Evolutionary conservation across 805 yeast species (phyloP), one percentile per base, ranked within the genome.

Genomic region (Cyberlindnera petersonii): DNA sequence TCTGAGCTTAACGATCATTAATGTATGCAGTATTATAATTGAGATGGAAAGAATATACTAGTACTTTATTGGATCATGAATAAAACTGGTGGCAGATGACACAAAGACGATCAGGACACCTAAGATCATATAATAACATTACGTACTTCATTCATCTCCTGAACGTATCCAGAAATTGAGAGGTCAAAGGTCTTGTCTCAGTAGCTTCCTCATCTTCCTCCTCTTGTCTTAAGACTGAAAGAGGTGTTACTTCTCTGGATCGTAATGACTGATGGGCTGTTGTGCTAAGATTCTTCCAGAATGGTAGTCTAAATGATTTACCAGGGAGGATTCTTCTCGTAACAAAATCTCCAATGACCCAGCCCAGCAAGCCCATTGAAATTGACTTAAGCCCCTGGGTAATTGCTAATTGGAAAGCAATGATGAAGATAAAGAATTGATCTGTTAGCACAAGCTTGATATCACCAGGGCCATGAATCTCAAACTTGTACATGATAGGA

Each of bases 81-180:
- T n/a, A n/a, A n/a, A n/a, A n/a, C n/a, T n/a, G n/a, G n/a, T n/a
- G n/a, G n/a, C n/a, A n/a, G n/a, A n/a, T n/a, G n/a, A n/a, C n/a
- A n/a, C n/a, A n/a, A n/a, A n/a, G n/a, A n/a, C n/a, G n/a, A n/a
- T n/a, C n/a, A n/a, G n/a, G n/a, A n/a, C n/a, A n/a, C n/a, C n/a
- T n/a, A n/a, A n/a, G n/a, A n/a, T n/a, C n/a, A n/a, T n/a, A n/a
- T n/a, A n/a, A n/a, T n/a, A n/a, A n/a, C n/a, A n/a, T n/a, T n/a
- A n/a, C n/a, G n/a, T n/a, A n/a, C n/a, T 5, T 28, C 10, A 9
- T 3, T 46, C 47, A 66, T 13, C 66, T 56, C 50, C 72, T 60
- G 40, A 72, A 71, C 2, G 72, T 66, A 53, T 72, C 74, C 31
- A 72, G 49, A 37, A 72, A 68, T 48, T 71, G 75, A 20, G 68